Percentiles rank a stretch among this genome's conserved stretches.
These are phyloP conservation scores for Tubosaeta sp. DNA, from an alignment of 768 basidiomycete genomes.

Conservation along the genomic window DNA sequence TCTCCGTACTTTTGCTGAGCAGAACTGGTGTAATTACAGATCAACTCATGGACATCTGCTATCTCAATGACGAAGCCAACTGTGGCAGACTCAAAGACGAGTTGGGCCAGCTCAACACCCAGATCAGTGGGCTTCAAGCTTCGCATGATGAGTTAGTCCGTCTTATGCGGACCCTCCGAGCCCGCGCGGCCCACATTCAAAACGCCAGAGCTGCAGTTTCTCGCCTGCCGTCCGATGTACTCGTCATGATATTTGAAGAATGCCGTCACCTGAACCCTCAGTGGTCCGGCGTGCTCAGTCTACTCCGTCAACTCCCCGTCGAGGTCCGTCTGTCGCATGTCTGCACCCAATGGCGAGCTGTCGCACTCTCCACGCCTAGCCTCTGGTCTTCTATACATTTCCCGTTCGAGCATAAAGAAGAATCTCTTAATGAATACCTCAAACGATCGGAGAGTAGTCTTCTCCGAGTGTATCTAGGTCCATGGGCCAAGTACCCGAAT, in stretches of 20 bases:
- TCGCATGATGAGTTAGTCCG: conserved; percentile 27
- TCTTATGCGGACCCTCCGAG: conserved; percentile 25
- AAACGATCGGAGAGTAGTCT: conserved; percentile 28
- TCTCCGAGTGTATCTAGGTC: conserved; percentile 31
- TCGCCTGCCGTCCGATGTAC: conserved; percentile 29
- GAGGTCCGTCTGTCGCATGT: conserved; percentile 34
- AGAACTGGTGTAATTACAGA: conserved; percentile 3
- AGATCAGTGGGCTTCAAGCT: conserved; percentile 25
- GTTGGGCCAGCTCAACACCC: conserved; percentile 22
- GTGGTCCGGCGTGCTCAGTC: conserved; percentile 30
- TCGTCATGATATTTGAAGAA: conserved; percentile 30
- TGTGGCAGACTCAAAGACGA: conserved; percentile 17
- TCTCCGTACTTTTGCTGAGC: conserved; percentile 3
- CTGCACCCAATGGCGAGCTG: conserved; percentile 31
- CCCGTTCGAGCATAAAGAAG: conserved; percentile 27
- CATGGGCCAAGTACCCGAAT: conserved; percentile 31
- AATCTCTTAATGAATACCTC: conserved; percentile 31
- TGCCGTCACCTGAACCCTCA: conserved; percentile 30
- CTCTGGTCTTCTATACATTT: conserved; percentile 35
- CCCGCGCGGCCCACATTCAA: conserved; percentile 29
- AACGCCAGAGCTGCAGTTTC: conserved; percentile 28
- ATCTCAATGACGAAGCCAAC: conserved; percentile 18
- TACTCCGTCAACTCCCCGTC: conserved; percentile 31
- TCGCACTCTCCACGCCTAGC: conserved; percentile 31
- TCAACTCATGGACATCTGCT: conserved; percentile 21